These are phyloP conservation scores for Mortierella sp. DNA, from an alignment of 371 early-diverging fungal genomes.

Conservation along the genomic window DNA sequence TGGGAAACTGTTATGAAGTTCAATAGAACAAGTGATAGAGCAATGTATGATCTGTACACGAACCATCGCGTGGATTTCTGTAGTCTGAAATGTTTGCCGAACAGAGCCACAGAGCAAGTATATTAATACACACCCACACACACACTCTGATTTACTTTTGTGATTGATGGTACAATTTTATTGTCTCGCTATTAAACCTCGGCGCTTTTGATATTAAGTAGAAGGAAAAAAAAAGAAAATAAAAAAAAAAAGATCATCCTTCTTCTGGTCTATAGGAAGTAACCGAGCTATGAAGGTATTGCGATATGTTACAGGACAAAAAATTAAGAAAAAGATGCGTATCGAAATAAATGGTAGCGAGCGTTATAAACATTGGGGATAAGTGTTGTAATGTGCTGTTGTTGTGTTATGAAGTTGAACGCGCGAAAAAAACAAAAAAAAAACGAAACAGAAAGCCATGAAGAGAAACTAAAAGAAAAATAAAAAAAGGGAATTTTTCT, in stretches of 20 bases:
- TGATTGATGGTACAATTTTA: neutral
- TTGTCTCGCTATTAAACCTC: too few relatives aligned
- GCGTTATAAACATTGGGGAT: too few relatives aligned
- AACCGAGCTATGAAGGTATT: neutral
- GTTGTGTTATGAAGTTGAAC: too few relatives aligned
- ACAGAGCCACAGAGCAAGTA: too few relatives aligned
- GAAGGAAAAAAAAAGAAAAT: neutral
- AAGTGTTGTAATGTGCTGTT: too few relatives aligned
- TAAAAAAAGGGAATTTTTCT: neutral
- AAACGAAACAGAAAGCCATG: conserved; percentile 5
- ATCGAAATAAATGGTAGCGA: neutral
- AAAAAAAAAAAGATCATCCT: neutral
- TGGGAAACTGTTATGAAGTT: too few relatives aligned
- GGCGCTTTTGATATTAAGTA: neutral
- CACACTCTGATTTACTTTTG: neutral
- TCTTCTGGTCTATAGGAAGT: neutral
- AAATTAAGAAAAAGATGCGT: neutral
- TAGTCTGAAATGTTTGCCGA: too few relatives aligned
- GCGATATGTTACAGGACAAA: neutral
- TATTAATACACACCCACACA: too few relatives aligned
- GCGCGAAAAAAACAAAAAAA: neutral
- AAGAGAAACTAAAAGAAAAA: conserved; percentile 7
- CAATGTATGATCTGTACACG: too few relatives aligned
- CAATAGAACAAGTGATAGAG: too few relatives aligned
- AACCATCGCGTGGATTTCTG: too few relatives aligned